Base-by-base conservation (phyloP, 2,329 filamentous ascomycete species). In the Eutypella sp. region DNA sequence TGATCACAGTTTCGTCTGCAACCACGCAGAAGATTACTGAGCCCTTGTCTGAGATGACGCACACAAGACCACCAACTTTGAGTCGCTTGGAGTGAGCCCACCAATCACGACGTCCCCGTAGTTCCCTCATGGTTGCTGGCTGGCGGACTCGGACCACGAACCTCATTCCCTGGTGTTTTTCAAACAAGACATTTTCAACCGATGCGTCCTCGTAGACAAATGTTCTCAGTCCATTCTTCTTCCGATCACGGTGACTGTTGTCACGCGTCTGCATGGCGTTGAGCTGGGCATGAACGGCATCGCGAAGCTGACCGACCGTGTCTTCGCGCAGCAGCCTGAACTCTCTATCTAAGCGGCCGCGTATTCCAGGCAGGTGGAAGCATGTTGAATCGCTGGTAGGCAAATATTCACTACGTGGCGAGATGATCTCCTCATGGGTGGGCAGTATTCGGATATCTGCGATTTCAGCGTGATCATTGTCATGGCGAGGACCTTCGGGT, bases 301-400 rank as follows among this genome's bases (percentile, higher is more conserved):
- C 73, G 31, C 74, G 66, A 4, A 82, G 62, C 47, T 78, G 71
- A 0, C 75, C 75, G 2, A 81, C 64, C 0, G 72, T 77, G 50
- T 82, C 77, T 57, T 81, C 74, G 2, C 78, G 68, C 2, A 81
- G 57, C 1, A 81, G 67, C 15, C 78, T 70, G 41, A 82, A 82
- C 44, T 81, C 71, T 45, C 71, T 65, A 56, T 81, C 78, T 0
- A 82, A 57, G 1, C 76, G 67, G 2, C 76, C 74, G 4, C 57
- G 60, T 10, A 74, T 66, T 1, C 74, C 72, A 3, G 58, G 52
- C 15, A 68, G 57, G 50, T 76, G 69, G 46, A 66, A 67, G 8
- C 62, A 59, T 0, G 59, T 55, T 2, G 68, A 54, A 53, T 75
- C 66, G 3, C 57, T 68, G 4, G 56, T 61, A 0, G 69, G 71